Percentiles rank a stretch among this genome's conserved stretches.
These are phyloP conservation scores for Backusella mclennaniae DNA, from an alignment of 192 early-diverging fungal genomes.

Conservation along the genomic window DNA sequence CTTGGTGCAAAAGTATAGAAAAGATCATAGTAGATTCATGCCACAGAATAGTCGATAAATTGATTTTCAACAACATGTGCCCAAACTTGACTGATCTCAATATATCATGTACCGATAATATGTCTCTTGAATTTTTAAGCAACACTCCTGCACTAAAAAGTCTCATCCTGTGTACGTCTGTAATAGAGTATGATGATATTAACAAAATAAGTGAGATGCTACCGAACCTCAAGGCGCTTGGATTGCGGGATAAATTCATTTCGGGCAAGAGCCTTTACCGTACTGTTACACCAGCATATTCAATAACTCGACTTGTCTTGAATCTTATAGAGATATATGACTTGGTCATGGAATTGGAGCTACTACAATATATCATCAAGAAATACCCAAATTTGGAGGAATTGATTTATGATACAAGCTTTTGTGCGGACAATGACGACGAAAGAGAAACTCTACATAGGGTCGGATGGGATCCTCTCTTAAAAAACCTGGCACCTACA, in stretches of 20 bases:
- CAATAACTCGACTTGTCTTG: not conserved
- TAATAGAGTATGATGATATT: not conserved
- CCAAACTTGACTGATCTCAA: not conserved
- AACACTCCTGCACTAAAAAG: not conserved
- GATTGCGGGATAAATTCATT: not conserved
- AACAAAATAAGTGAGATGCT: not conserved
- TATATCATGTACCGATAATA: not conserved
- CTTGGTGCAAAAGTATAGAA: not conserved
- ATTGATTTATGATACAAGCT: not conserved
- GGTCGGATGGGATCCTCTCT: not conserved
- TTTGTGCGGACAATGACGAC: not conserved
- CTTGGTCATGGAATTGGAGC: not conserved
- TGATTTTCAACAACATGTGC: not conserved
- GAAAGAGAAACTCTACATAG: not conserved
- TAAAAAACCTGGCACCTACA: not conserved
- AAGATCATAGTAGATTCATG: not conserved
- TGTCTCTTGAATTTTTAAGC: not conserved
- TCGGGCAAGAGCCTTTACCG: not conserved
- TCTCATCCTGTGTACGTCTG: not conserved
- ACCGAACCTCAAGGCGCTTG: not conserved
- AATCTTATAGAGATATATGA: not conserved
- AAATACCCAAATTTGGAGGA: not conserved
- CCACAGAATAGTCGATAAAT: not conserved
- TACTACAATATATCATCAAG: not conserved
- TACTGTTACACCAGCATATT: not conserved